Base-by-base conservation (phyloP, 179 eudicot species). In the Camellia oleifera region DNA sequence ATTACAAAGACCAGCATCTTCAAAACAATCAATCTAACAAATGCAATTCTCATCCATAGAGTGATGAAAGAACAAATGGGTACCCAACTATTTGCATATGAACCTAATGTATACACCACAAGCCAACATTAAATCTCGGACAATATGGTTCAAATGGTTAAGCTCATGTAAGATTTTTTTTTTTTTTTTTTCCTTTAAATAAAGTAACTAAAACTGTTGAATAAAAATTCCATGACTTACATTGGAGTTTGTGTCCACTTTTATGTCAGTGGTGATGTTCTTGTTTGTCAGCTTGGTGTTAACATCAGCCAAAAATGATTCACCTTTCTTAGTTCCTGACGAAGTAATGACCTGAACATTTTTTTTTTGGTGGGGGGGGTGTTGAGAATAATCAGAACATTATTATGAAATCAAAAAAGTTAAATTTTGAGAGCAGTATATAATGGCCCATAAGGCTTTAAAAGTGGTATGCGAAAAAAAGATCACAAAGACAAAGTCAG, bases 241-340 rank as follows among this genome's bases (percentile, higher is more conserved):
- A 72, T 93, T 95, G 69, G 99, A 93, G 82, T 85, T 87, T 11
- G 97, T 91, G 84, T 95, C 98, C 79, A 95, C 95, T 91, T 95
- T 95, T 69, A 95, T 78, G 84, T 95, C 98, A 20, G 98, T 90
- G 11, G 97, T 94, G 68, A 94, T 80, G 75, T 94, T 94, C 85
- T 96, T 96, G 91, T 90, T 96, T 50, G 79, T 80, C 87, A 92
- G 82, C 91, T 92, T 88, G 40, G 97, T 89, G 78, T 88, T 82
- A 45, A 96, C 91, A 87, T 96, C 99, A 40, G 94, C 99, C 85
- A 91, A 78, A 74, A 90, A 82, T 26, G 88, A 44, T 12, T 95
- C 98, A 18, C 97, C 98, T 87, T 93, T 95, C 81, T 87, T 91
- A 11, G 83, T 83, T 72, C 92, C 98, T 70, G 93, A 88, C 23